Conservation (phyloP, 139 green algal genomes). For the Nannochloris sp. region DNA sequence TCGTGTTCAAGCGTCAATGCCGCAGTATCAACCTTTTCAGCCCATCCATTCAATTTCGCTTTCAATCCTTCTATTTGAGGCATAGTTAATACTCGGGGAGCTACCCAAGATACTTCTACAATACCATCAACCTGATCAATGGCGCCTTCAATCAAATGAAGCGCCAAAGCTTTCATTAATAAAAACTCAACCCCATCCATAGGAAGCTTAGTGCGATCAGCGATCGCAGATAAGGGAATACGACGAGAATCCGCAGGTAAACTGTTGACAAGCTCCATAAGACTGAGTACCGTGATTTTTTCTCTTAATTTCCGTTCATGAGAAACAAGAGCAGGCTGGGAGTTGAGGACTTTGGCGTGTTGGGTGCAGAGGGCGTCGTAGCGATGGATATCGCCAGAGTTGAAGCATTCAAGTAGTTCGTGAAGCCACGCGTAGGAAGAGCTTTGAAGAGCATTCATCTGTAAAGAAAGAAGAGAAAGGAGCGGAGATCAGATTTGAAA, state of each 20-base stretch:
- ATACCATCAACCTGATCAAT: conserved; percentile 79
- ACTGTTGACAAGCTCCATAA: conserved; percentile 52
- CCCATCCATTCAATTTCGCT: conserved; percentile 73
- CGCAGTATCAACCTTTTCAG: conserved; percentile 65
- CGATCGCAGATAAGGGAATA: conserved; percentile 66
- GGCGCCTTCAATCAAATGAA: conserved; percentile 84
- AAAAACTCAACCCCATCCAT: conserved; percentile 93
- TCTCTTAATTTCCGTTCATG: conserved; percentile 81
- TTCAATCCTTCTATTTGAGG: conserved; percentile 46
- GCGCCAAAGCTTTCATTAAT: conserved; percentile 91
- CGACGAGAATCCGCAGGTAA: conserved; percentile 73
- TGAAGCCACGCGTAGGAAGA: conserved; percentile 72
- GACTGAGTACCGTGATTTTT: conserved; percentile 92
- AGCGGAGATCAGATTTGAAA: neutral
- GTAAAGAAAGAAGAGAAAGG: conserved; percentile 1
- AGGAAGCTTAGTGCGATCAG: conserved; percentile 75
- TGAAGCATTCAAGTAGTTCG: conserved; percentile 80
- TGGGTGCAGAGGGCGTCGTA: conserved; percentile 85
- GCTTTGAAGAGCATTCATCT: conserved; percentile 66
- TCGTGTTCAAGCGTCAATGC: conserved; percentile 56
- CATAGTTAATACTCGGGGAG: conserved; percentile 80
- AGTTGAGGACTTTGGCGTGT: conserved; percentile 74
- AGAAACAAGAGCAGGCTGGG: conserved; percentile 85
- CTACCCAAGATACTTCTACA: conserved; percentile 84
- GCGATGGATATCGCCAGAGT: conserved; percentile 80